Conservation (phyloP, 2,329 filamentous ascomycete species). For the Zarea fungicola region DNA sequence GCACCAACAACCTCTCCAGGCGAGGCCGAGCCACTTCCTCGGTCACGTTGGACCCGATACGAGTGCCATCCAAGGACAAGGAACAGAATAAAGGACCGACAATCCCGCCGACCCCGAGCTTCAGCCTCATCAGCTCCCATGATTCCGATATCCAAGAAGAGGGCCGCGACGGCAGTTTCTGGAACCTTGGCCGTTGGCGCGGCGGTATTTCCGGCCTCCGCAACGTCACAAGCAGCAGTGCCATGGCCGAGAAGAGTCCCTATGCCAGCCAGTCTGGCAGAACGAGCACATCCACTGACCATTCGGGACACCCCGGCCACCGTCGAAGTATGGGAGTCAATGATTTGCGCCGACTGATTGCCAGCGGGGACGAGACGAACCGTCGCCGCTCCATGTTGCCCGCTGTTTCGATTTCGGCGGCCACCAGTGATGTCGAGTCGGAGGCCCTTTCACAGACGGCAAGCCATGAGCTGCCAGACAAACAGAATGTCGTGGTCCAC, state of each 20-base stretch:
- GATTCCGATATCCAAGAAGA: conserved; percentile 35
- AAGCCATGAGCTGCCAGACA: conserved; percentile 12
- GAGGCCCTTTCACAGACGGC: conserved; percentile 17
- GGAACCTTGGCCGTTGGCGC: conserved; percentile 53
- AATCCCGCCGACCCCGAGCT: conserved; percentile 50
- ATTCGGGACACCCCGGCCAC: conserved; percentile 22
- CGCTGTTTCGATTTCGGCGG: conserved; percentile 15
- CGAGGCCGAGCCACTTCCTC: not conserved
- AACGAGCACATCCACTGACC: conserved; percentile 29
- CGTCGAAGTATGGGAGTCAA: conserved; percentile 26
- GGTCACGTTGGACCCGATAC: not conserved
- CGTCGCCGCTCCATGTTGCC: conserved; percentile 28
- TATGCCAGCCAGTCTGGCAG: conserved; percentile 15
- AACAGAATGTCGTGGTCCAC: not conserved
- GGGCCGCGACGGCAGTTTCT: conserved; percentile 44
- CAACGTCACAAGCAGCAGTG: conserved; percentile 22
- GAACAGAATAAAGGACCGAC: conserved; percentile 23
- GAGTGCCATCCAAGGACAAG: conserved; percentile 19
- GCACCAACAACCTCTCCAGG: conserved; percentile 2
- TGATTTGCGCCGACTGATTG: conserved; percentile 23
- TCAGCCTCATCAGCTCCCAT: conserved; percentile 39
- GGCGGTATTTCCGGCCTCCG: conserved; percentile 32
- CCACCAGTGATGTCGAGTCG: conserved; percentile 19
- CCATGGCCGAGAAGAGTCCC: conserved; percentile 18
- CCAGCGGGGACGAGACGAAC: conserved; percentile 20